Conservation (phyloP, 805 yeast genomes). For the Candida maltosa region DNA sequence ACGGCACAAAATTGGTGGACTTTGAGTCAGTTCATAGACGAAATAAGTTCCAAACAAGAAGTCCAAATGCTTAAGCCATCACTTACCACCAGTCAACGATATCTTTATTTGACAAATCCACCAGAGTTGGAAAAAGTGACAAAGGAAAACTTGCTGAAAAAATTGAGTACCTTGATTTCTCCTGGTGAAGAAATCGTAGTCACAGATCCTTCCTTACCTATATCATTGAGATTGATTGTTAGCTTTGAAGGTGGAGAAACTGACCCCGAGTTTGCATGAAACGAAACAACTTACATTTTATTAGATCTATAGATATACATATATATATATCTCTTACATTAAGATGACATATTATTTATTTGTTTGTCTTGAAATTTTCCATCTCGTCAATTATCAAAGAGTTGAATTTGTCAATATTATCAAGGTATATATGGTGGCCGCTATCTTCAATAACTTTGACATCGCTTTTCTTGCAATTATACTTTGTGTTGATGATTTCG, state of each 20-base stretch:
- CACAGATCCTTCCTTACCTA: slow-evolving; percentile 52
- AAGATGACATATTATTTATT: slow-evolving; percentile 1
- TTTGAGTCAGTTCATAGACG: slow-evolving; percentile 41
- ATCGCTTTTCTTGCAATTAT: slow-evolving; percentile 16
- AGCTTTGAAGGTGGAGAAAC: slow-evolving; percentile 21
- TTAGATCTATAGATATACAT: not conserved
- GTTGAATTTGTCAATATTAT: slow-evolving; percentile 57
- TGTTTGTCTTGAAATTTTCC: slow-evolving; percentile 19
- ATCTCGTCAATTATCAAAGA: slow-evolving; percentile 48
- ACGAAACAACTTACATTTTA: not conserved
- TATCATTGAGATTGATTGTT: slow-evolving; percentile 29
- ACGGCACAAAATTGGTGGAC: slow-evolving; percentile 29
- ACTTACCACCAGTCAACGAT: slow-evolving; percentile 33
- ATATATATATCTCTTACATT: not conserved
- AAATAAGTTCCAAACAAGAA: slow-evolving; percentile 28
- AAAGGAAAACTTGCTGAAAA: slow-evolving; percentile 36
- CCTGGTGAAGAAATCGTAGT: slow-evolving; percentile 49
- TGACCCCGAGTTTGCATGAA: slow-evolving; percentile 17
- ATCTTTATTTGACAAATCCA: slow-evolving; percentile 48
- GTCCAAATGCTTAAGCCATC: slow-evolving; percentile 43
- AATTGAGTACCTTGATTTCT: slow-evolving; percentile 33
- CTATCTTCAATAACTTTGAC: slow-evolving; percentile 48
- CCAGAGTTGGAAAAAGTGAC: slow-evolving; percentile 44
- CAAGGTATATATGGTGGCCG: slow-evolving; percentile 81
- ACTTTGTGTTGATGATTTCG: slow-evolving; percentile 23